Conservation (phyloP, 108 stramenopile species). For the Cyclostephanos tholiformis region DNA sequence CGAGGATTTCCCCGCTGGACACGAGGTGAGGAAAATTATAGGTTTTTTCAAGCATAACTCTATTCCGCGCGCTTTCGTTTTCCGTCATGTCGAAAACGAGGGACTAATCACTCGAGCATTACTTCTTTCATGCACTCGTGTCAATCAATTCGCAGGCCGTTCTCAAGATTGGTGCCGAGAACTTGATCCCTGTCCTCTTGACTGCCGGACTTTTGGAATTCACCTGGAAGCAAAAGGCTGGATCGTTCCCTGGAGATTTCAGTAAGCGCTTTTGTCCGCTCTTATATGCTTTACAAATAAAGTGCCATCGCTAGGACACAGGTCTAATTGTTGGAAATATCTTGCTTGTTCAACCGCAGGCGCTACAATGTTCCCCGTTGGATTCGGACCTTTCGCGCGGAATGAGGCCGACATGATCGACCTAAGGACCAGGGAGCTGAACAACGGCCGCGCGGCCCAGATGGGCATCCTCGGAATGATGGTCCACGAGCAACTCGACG, state of each 20-base stretch:
- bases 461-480: constrained; percentile 91
- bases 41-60: background rate
- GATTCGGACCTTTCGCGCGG: constrained; percentile 42
- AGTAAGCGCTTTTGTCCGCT: constrained; percentile 14
- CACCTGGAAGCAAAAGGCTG: constrained; percentile 50
- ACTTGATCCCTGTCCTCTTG: constrained; percentile 39
- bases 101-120: background rate
- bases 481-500: constrained; percentile 74
- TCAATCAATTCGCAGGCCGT: constrained; percentile 6
- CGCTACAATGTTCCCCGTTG: constrained; percentile 41
- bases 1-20: constrained; percentile 41
- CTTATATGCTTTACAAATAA: background rate
- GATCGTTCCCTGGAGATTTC: constrained; percentile 52
- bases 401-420: constrained; percentile 53
- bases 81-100: background rate
- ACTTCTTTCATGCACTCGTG: background rate
- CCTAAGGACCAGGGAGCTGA: constrained; percentile 86
- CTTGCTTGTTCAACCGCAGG: background rate
- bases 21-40: constrained; percentile 6
- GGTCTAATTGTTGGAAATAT: background rate
- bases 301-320: background rate
- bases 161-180: constrained; percentile 36
- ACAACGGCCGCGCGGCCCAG: constrained; percentile 92
- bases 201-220: constrained; percentile 38
- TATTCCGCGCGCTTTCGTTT: background rate